Conservation (phyloP, 2,329 filamentous ascomycete species). For the Aspergillus cejpii region DNA sequence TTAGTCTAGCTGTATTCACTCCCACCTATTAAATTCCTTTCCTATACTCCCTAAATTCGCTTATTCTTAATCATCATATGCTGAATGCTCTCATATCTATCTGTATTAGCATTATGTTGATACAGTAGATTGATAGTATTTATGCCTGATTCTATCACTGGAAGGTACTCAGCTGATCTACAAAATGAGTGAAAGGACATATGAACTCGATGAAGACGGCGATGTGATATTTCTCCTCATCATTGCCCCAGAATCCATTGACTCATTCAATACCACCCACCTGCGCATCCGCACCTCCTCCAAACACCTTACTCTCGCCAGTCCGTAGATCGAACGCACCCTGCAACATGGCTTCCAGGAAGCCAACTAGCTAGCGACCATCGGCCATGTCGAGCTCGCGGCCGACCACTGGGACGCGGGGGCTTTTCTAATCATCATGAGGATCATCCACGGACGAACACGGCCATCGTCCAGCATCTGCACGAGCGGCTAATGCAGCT, state of each 20-base stretch:
- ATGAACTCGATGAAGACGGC: too few relatives aligned
- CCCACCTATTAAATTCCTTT: too few relatives aligned
- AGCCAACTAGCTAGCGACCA: background rate
- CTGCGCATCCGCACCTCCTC: slow-evolving; percentile 1
- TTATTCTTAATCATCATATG: too few relatives aligned
- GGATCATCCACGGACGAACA: slow-evolving; percentile 17
- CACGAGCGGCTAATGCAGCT: background rate
- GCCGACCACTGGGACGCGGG: slow-evolving; percentile 14
- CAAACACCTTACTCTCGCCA: slow-evolving; percentile 2
- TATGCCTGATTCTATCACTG: too few relatives aligned
- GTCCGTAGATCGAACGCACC: slow-evolving; percentile 2
- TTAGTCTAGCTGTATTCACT: too few relatives aligned
- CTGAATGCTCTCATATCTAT: too few relatives aligned
- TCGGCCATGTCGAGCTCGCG: background rate
- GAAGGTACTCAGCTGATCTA: too few relatives aligned
- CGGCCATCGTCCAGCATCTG: background rate
- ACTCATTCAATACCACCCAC: background rate
- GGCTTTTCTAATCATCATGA: slow-evolving; percentile 18
- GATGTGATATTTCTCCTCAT: too few relatives aligned
- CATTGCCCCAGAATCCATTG: background rate
- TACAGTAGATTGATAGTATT: too few relatives aligned
- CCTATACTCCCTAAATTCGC: too few relatives aligned
- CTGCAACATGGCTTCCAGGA: background rate
- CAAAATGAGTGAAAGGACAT: too few relatives aligned
- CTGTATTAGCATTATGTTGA: too few relatives aligned